These are phyloP conservation scores for Ogataea sp. DNA, from an alignment of 805 yeast species.

Conservation along the genomic window DNA sequence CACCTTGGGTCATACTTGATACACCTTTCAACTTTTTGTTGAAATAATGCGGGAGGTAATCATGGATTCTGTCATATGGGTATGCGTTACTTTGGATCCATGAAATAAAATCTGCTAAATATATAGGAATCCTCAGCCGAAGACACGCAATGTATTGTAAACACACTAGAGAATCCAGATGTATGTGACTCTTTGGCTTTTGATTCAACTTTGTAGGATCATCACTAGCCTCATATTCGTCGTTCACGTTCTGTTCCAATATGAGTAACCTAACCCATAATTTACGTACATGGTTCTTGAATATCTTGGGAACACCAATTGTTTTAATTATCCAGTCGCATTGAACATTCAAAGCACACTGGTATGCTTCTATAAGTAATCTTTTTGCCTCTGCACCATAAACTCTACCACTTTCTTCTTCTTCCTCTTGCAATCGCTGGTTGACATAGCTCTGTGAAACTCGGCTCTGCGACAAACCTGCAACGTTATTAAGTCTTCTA, in stretches of 20 bases:
- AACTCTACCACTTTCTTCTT: not conserved
- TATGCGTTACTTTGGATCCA: constrained; percentile 35
- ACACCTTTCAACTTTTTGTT: too few species aligned
- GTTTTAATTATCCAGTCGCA: constrained; percentile 29
- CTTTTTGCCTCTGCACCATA: constrained; percentile 17
- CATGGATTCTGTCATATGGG: constrained; percentile 28
- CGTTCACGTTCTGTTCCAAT: not conserved
- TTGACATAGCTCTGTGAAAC: not conserved
- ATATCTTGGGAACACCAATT: constrained; percentile 11
- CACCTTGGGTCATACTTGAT: too few species aligned
- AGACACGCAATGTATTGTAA: constrained; percentile 45
- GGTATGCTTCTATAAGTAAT: constrained; percentile 15
- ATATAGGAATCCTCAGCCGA: constrained; percentile 41
- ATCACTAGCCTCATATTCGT: not conserved
- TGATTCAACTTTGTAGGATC: too few species aligned
- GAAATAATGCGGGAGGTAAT: not conserved
- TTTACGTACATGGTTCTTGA: constrained; percentile 23
- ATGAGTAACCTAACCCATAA: constrained; percentile 21
- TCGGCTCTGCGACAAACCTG: constrained; percentile 30
- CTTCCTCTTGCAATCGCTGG: constrained; percentile 1
- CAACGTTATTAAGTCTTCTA: constrained; percentile 41
- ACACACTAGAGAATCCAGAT: constrained; percentile 15
- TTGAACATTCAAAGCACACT: constrained; percentile 39
- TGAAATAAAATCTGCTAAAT: constrained; percentile 36
- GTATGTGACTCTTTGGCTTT: not conserved